Evolutionary conservation across 495 filamentous ascomycete species (phyloP).

Genomic region (Thermochaetoides thermophila): DNA sequence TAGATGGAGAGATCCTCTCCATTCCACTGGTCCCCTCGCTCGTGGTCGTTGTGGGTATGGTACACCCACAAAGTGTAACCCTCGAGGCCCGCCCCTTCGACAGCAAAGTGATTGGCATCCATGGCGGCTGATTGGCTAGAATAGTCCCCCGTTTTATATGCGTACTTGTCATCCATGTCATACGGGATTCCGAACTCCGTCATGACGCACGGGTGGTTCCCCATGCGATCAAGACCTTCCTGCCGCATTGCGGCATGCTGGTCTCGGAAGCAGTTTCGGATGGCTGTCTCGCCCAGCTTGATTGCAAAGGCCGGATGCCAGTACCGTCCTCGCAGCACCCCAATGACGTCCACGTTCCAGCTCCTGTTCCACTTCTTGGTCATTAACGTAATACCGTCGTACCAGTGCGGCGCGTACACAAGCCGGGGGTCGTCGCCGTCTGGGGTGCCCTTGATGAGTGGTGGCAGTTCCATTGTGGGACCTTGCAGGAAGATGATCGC

Average conservation of each 20-base stretch:
- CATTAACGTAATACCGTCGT: conserved; percentile 91
- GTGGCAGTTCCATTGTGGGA: conserved; percentile 82
- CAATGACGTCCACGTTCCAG: conserved; percentile 95
- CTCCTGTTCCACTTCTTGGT: conserved; percentile 97
- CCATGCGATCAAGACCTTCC: conserved; percentile 84
- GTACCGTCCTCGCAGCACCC: conserved; percentile 79
- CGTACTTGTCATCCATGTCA: conserved; percentile 93
- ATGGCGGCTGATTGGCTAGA: conserved; percentile 84
- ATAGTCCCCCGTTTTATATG: conserved; percentile 94
- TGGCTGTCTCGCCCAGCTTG: conserved; percentile 86
- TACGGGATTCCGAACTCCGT: conserved; percentile 97
- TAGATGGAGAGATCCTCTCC: conserved; percentile 91
- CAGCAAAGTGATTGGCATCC: conserved; percentile 90
- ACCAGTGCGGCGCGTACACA: conserved; percentile 89
- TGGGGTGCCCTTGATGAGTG: conserved; percentile 67
- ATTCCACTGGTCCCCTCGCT: conserved; percentile 92
- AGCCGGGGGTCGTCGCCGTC: conserved; percentile 75
- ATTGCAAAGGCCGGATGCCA: conserved; percentile 76
- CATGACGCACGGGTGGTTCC: conserved; percentile 76
- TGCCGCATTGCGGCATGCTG: conserved; percentile 78
- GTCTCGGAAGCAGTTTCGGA: conserved; percentile 84
- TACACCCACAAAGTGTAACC: conserved; percentile 90
- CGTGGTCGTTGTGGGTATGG: conserved; percentile 65
- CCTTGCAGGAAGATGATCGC: conserved; percentile 86
- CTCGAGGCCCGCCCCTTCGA: conserved; percentile 66